These are phyloP conservation scores for Cercospora berteroae DNA, from an alignment of 2,329 filamentous ascomycete species.

Conservation along the genomic window DNA sequence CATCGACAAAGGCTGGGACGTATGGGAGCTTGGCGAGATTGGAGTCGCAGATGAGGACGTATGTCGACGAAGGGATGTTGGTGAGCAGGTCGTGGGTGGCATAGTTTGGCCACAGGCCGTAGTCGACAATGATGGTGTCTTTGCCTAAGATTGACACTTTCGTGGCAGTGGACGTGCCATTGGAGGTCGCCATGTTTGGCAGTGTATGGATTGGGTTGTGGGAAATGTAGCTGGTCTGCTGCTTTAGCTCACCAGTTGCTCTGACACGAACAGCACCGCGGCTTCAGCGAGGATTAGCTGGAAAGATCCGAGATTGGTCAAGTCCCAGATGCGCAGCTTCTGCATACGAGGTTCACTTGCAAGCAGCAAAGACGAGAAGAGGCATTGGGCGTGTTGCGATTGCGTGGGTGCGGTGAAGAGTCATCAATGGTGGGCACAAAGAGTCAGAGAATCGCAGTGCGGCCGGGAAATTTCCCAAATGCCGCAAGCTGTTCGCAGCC, in stretches of 20 bases:
- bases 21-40: constrained; percentile 76
- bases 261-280: constrained; percentile 29
- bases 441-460: constrained; percentile 1
- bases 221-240: not conserved
- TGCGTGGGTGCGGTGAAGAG: not conserved
- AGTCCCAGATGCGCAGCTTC: constrained; percentile 34
- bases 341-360: constrained; percentile 28
- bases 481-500: not conserved
- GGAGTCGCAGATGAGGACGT: constrained; percentile 94
- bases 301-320: constrained; percentile 30
- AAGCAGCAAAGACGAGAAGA: not conserved
- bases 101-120: constrained; percentile 82
- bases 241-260: constrained; percentile 32
- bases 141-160: constrained; percentile 81
- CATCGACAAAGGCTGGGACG: constrained; percentile 69
- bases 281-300: constrained; percentile 29
- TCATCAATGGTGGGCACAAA: constrained; percentile 17
- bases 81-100: constrained; percentile 76
- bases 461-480: not conserved
- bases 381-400: constrained; percentile 2
- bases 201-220: not conserved
- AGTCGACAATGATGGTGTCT: constrained; percentile 87
- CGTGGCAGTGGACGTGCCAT: constrained; percentile 43
- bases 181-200: constrained; percentile 24
- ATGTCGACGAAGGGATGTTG: constrained; percentile 80